Evolutionary conservation across 108 stramenopile genomes (phyloP), one percentile per base, ranked within the genome.

Genomic region (Thalassiosira profunda): DNA sequence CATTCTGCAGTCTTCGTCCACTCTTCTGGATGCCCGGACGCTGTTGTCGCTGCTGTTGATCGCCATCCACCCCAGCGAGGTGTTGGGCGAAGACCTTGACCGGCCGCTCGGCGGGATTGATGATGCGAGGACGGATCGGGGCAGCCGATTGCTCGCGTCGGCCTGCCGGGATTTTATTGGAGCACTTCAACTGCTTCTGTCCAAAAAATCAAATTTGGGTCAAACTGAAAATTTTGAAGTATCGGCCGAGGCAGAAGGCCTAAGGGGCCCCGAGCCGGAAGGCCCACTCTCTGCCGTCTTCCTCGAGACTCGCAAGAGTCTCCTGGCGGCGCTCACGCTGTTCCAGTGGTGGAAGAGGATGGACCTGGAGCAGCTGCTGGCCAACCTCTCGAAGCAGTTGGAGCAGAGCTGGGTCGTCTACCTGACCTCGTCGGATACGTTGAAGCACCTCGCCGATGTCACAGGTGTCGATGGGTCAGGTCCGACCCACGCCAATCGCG

Each of bases 331-430:
- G 18, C 18, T 18, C 17, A 56, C 71, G 30, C 59, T 75, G 12
- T 75, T 76, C 49, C 23, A 70, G 15, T 41, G n/a, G 4, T 76
- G 75, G 75, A 76, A 76, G 52, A 7, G 18, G 2, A 40, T 31
- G 42, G 75, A 76, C 20, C 62, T 71, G 29, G 43, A 52, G 5
- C 10, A 63, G 20, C 62, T 76, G 1, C 11, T 71, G 1, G 63
- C 34, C 2, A 56, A 47, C 23, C 59, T 76, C 2, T 35, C 51
- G 37, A 56, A 17, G 15, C 62, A 64, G 49, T 46, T 71, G 25
- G 69, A 76, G n/a, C 75, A 76, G 57, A 70, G 75, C 42, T 76
- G 75, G 75, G 54, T 56, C 0, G 52, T 71, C 12, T 76, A 71
- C 45, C 38, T 76, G 21, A 68, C 70, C 2, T 71, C 70, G 41